Percentiles rank a stretch among this genome's conserved stretches.
phyloP scores from a whole-genome alignment of 139 green algal genomes.

The Chlorella vulgaris region DNA sequence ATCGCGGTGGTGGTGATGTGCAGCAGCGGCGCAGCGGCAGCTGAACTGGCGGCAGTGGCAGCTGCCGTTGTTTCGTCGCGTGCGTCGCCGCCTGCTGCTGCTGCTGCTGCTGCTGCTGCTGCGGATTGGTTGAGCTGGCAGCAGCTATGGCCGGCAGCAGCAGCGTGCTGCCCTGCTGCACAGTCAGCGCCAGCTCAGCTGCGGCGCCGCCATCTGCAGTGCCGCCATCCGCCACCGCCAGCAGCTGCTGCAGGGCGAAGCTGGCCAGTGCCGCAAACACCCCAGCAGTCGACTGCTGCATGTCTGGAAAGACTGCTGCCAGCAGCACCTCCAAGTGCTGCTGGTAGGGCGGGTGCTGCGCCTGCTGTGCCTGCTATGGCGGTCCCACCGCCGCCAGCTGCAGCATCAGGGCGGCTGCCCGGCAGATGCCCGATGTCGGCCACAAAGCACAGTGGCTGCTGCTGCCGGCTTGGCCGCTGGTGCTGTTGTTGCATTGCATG shows the following conservation, averaged over 20 bases:
- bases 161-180: constrained; percentile 9
- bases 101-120: too few relatives aligned
- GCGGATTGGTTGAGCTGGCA: not conserved
- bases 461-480: not conserved
- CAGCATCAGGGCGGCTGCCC: constrained; percentile 27
- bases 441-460: constrained; percentile 33
- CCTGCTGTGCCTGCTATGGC: not conserved
- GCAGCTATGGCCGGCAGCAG: not conserved
- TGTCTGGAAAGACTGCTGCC: constrained; percentile 21
- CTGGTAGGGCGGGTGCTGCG: too few relatives aligned
- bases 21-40: not conserved
- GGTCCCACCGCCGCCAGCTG: not conserved
- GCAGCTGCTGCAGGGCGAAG: constrained; percentile 13
- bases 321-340: constrained; percentile 21
- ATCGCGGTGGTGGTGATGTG: not conserved
- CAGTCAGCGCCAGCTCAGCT: not conserved
- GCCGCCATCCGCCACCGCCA: not conserved
- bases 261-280: constrained; percentile 10
- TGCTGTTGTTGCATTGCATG: not conserved
- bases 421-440: constrained; percentile 15
- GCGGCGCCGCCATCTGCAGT: not conserved
- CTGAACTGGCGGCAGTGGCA: not conserved
- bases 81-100: not conserved
- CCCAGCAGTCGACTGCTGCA: constrained; percentile 19
- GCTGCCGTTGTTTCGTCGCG: constrained; percentile 12